phyloP scores from a whole-genome alignment of 2,329 filamentous ascomycete genomes.

The Fusarium nodosum region DNA sequence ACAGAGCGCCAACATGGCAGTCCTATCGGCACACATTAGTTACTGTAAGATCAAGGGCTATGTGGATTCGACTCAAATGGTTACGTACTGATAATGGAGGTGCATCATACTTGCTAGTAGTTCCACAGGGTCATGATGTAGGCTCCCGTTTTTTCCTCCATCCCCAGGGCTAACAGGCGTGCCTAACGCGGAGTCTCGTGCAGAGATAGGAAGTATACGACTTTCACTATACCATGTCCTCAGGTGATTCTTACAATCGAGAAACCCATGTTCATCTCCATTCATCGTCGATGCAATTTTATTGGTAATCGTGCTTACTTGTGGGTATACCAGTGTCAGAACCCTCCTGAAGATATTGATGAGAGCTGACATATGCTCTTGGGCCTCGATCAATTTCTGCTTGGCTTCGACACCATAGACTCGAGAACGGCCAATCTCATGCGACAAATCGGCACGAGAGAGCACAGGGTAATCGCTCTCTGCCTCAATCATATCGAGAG shows the following conservation, averaged over 20 bases:
- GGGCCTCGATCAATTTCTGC: background rate
- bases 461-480: background rate
- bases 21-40: background rate
- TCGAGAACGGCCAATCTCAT: slow-evolving; percentile 1
- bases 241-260: background rate
- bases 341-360: background rate
- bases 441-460: background rate
- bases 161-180: background rate
- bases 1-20: background rate
- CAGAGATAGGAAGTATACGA: background rate
- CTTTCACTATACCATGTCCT: background rate
- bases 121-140: background rate
- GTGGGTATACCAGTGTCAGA: background rate
- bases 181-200: background rate
- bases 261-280: background rate
- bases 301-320: fast-evolving
- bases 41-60: background rate
- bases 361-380: background rate
- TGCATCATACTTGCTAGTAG: background rate
- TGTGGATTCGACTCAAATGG: too few relatives aligned
- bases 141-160: background rate
- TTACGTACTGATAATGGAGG: slow-evolving; percentile 1
- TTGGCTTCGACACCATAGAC: background rate
- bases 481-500: background rate
- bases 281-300: background rate